Conservation (phyloP, 768 basidiomycete genomes). For the Infundibulicybe gibba region DNA sequence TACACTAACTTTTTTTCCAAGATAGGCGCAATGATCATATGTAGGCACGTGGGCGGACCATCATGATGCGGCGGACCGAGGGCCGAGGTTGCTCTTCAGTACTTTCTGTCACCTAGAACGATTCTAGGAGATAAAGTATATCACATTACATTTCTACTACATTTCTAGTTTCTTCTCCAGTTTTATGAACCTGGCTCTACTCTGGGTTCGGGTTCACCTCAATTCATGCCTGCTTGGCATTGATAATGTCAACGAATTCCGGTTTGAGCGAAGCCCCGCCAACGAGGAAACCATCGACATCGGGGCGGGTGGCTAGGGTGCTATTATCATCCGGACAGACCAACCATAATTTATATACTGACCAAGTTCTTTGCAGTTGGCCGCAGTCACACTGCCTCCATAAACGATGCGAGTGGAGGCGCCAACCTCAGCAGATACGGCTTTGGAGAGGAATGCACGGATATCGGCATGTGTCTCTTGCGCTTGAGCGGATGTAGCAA, state of each 20-base stretch:
- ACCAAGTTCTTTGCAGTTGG: conserved; percentile 88
- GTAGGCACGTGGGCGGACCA: no score
- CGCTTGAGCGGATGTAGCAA: conserved; percentile 88
- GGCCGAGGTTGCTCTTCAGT: no score
- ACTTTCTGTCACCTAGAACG: no score
- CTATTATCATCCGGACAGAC: not conserved
- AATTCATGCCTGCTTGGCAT: conserved; percentile 48
- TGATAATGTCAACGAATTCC: conserved; percentile 92
- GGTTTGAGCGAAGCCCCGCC: conserved; percentile 98
- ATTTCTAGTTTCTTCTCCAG: no score
- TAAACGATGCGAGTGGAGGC: conserved; percentile 85
- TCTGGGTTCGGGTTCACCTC: no score
- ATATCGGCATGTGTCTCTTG: conserved; percentile 88
- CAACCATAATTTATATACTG: conserved; percentile 21
- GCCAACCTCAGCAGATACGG: conserved; percentile 68
- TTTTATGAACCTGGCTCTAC: no score
- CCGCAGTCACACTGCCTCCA: conserved; percentile 90
- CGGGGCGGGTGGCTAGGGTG: conserved; percentile 60
- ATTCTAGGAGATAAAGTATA: no score
- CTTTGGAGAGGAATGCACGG: conserved; percentile 64
- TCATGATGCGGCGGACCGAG: no score
- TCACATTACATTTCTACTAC: no score
- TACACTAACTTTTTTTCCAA: no score
- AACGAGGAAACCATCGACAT: conserved; percentile 97
- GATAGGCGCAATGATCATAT: no score